Base-by-base conservation (phyloP, 1,284 basidiomycete species). In the Ustilago esculenta region DNA sequence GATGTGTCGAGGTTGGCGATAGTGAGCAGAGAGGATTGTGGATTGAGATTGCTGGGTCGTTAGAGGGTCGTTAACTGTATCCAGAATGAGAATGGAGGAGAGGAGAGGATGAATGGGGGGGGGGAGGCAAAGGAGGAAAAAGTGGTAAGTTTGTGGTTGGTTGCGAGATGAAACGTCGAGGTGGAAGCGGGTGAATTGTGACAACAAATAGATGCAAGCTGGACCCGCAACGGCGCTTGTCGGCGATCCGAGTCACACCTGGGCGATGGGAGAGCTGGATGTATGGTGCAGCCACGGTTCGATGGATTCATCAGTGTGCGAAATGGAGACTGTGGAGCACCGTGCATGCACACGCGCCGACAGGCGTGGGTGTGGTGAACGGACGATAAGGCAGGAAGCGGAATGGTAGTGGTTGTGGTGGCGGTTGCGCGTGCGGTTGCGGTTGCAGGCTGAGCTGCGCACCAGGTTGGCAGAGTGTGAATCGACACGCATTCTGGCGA, bases 31-130 rank as follows among this genome's bases (percentile, higher is more conserved):
- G 12, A 27, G 33, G 27, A 18, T 41, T 33, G 41, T 36, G 23
- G 41, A 43, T 42, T 15, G 43, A 9, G 37, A 49, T 35, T 32
- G 61, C 36, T 58, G 49, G 61, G 55, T 65, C 61, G 61, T 65
- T 42, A 65, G 30, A 45, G 34, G 55, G 55, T 65, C 61, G 61
- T 65, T 58, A 65, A 46, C 54, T 65, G 40, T 37, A 7, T 14
- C 41, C n/a, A n/a, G n/a, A n/a, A n/a, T n/a, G n/a, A n/a, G 34
- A 33, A 36, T 32, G 15, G 40, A 53, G 40, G 46, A 61, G 49
- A 24, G 33, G 10, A 34, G 27, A 15, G 32, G 42, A 55, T 51
- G 59, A 51, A 51, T 21, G 32, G 41, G 23, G 24, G 40, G 30
- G 32, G 36, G 35, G n/a, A n/a, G n/a, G n/a, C n/a, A n/a, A 9